Conservation (phyloP, 495 filamentous ascomycete genomes). For the Aspergillus wentii region DNA sequence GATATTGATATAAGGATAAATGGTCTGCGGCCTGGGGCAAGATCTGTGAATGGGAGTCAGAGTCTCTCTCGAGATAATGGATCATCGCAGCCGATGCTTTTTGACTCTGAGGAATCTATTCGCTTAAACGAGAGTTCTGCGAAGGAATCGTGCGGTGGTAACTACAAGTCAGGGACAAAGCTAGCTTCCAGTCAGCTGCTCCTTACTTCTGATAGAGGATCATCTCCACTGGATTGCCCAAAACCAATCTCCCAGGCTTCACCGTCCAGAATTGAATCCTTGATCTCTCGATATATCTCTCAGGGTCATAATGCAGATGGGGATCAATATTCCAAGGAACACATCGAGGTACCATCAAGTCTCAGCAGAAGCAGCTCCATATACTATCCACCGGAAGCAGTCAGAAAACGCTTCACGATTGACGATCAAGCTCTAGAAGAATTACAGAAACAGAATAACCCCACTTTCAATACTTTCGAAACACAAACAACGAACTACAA, state of each 20-base stretch:
- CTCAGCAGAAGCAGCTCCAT: not conserved
- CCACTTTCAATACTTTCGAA: conserved; percentile 1
- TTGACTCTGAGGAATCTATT: conserved; percentile 17
- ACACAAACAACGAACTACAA: not conserved
- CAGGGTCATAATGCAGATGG: too few relatives aligned
- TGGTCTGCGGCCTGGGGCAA: conserved; percentile 10
- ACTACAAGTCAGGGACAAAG: not conserved
- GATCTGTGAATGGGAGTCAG: conserved; percentile 1
- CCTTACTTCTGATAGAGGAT: not conserved
- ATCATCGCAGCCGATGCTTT: conserved; percentile 35
- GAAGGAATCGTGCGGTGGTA: not conserved
- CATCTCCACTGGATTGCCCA: too few relatives aligned
- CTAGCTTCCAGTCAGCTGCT: not conserved
- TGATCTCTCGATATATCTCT: too few relatives aligned
- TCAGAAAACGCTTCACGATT: conserved; percentile 9
- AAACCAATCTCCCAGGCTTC: too few relatives aligned
- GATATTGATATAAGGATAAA: conserved; percentile 25
- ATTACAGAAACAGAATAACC: too few relatives aligned
- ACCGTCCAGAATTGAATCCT: too few relatives aligned
- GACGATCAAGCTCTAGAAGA: too few relatives aligned
- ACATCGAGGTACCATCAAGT: too few relatives aligned
- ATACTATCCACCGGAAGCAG: too few relatives aligned
- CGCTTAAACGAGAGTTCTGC: not conserved
- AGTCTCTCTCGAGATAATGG: conserved; percentile 4
- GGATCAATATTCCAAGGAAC: too few relatives aligned